phyloP scores from a whole-genome alignment of 345 rosid species.

The Raphanus raphanistrum region DNA sequence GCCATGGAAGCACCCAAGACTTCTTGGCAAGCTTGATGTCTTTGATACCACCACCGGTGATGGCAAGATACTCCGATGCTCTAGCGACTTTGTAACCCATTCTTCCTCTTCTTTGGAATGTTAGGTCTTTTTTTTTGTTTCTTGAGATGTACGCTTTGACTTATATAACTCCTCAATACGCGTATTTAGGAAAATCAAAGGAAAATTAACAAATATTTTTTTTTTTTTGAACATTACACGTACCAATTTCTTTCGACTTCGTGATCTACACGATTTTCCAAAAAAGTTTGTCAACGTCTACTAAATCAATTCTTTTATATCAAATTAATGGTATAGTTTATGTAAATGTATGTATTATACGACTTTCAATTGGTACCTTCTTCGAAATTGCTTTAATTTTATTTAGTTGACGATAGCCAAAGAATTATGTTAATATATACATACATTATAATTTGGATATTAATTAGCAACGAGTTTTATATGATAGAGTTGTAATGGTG shows the following conservation, averaged over 20 bases:
- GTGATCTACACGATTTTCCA: background rate
- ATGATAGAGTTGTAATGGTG: background rate
- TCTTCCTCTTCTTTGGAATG: background rate
- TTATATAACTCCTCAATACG: background rate
- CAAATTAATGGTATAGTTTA: background rate
- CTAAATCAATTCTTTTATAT: background rate
- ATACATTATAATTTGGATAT: background rate
- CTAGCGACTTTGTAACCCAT: background rate
- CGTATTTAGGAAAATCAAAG: background rate
- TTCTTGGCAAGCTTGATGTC: background rate
- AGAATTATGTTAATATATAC: background rate
- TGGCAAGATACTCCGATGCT: background rate
- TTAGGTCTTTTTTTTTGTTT: background rate
- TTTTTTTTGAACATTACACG: no score
- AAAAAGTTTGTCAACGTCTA: background rate
- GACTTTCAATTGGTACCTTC: background rate
- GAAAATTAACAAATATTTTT: background rate
- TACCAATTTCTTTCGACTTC: background rate
- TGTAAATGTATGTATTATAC: background rate
- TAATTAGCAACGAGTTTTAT: background rate
- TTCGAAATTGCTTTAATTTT: background rate
- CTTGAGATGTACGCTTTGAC: background rate
- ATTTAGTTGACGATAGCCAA: background rate
- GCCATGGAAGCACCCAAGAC: background rate
- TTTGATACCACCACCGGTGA: background rate